Base-by-base conservation (phyloP, 495 filamentous ascomycete species). In the Neurospora sp. region DNA sequence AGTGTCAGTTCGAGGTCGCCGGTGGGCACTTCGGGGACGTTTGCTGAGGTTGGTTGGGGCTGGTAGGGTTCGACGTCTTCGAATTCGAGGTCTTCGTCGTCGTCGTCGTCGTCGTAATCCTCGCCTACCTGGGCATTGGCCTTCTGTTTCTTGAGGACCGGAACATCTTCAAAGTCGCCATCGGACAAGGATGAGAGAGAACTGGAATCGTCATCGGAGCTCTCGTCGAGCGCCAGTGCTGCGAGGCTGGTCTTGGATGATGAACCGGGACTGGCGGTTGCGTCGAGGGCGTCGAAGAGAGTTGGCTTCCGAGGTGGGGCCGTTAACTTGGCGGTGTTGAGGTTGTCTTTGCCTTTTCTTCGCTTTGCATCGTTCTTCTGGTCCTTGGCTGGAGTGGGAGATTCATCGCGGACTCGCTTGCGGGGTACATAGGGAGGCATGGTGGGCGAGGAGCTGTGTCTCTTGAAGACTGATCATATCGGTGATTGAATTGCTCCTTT, bases 1-100 rank as follows among this genome's bases (percentile, higher is more conserved):
- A 97, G 81, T 0, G 91, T 96, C 76, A 97, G 84, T 73, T 96
- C 92, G 4, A 97, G 85, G 80, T 96, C 91, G 14, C 86, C 88
- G 12, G 76, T 73, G 42, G 79, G 73, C 0, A 69, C 27, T 37
- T 66, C 59, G 1, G 76, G 78, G 4, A 69, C 73, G 37, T 79
- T 72, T 37, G 46, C 75, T 70, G 78, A 9, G 74, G 72, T 20
- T 48, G 77, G 39, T 12, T 73, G 79, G 27, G 86, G 79, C 37
- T 73, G 71, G 4, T 74, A 79, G 39, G 86, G 79, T 35, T 87
- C 85, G 37, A 95, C 94, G 83, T 97, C 93, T 84, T 97, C 95
- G 86, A 96, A 97, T 75, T 96, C 92, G 71, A 93, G 85, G 59
- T 90, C 90, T 39, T 92, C 91, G 37, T 94, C 91, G 0, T 87